Evolutionary conservation across 768 basidiomycete species (phyloP).

Genomic region (Trametes elegans): DNA sequence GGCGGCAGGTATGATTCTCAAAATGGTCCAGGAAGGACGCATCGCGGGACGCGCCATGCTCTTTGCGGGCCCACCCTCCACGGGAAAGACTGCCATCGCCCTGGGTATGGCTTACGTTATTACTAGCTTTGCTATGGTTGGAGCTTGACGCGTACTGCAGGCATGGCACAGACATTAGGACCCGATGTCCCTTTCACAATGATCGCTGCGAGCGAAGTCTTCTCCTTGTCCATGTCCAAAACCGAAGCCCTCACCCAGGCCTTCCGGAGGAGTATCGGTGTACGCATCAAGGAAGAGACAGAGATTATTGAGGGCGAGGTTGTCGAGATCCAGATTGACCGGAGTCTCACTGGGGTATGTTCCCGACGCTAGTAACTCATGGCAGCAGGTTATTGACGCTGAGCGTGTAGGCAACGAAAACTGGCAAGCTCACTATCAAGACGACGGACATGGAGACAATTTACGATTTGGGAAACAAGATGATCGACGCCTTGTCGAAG

Average conservation of each 20-base stretch:
- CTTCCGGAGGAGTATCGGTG: constrained; percentile 93
- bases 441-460: constrained; percentile 99
- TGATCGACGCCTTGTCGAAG: constrained; percentile 97
- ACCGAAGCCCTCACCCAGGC: constrained; percentile 98
- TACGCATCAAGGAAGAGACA: constrained; percentile 95
- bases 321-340: constrained; percentile 97
- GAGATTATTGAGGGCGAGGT: constrained; percentile 98
- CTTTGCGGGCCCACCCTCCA: constrained; percentile 96
- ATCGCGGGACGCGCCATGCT: constrained; percentile 96
- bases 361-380: neutral
- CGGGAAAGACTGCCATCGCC: constrained; percentile 98
- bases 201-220: constrained; percentile 97
- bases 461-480: constrained; percentile 97
- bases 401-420: constrained; percentile 86
- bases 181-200: constrained; percentile 96
- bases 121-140: neutral
- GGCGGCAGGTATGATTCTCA: constrained; percentile 95
- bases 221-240: constrained; percentile 97
- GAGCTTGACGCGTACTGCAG: constrained; percentile 39
- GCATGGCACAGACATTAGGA: constrained; percentile 95
- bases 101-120: constrained; percentile 62
- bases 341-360: constrained; percentile 90
- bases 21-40: constrained; percentile 95
- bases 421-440: constrained; percentile 95
- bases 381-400: neutral